Base-by-base conservation (phyloP, 805 yeast species). In the Blastobotrys peoriensis region DNA sequence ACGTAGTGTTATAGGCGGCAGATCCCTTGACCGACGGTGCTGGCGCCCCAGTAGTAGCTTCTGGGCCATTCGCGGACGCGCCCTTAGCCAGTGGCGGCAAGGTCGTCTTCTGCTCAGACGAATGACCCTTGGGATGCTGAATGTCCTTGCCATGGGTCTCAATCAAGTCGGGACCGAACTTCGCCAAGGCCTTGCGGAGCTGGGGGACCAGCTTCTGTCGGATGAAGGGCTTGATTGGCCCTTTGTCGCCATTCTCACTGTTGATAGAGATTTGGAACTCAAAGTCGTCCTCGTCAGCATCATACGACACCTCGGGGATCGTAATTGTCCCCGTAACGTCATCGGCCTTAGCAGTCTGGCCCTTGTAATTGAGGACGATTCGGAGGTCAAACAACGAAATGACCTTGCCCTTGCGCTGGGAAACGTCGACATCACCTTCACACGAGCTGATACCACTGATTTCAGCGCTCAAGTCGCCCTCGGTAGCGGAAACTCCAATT, bases 341-440 rank as follows among this genome's bases (percentile, higher is more conserved):
- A 2, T 65, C 67, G 8, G 60, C 69, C 6, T 63, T 67, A 4
- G 55, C 61, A 20, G 57, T 55, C 28, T 47, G 48, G 4, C 89
- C 87, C 5, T 59, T 63, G 55, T 80, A 76, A n/a, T 70, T 70
- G 46, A 89, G 61, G 2, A 75, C 79, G 40, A 89, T 49, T 49
- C 79, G 75, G 60, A 93, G 69, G 58, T 93, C 98, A 64, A 87
- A 93, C 47, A 93, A 67, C 3, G 95, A 84, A 56, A 93, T 89
- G 20, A 91, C 94, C 64, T 91, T 89, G 13, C 99, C 98, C 65
- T 93, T 93, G 57, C 98, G 79, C 69, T 93, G 98, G 54, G 87
- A 83, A 23, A 93, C 98, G 61, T 89, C 98, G 52, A 89, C 95
- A 57, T 93, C 99, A 43, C 99, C 99, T 57, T 86, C 95, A 17